Evolutionary conservation across 805 yeast species (phyloP).

Genomic region (Candida sithepensis): DNA sequence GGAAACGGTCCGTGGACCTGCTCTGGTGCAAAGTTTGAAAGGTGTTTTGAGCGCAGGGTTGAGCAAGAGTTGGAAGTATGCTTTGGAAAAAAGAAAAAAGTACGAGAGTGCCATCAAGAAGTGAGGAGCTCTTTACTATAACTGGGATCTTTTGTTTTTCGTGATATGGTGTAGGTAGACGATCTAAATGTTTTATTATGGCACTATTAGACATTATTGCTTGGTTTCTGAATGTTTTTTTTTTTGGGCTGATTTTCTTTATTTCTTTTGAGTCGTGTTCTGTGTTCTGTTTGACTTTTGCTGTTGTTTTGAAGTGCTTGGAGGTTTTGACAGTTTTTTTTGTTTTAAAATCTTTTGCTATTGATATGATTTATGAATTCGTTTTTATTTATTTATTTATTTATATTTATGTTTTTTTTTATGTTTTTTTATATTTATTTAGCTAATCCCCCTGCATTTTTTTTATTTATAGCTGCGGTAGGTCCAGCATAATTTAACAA

Average conservation of each 20-base stretch:
- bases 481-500: background rate
- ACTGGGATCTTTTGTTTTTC: too few species aligned
- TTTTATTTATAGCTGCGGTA: background rate
- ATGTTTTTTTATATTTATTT: background rate
- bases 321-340: background rate
- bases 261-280: background rate
- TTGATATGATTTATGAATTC: background rate
- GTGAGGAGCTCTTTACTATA: too few species aligned
- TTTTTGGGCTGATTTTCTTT: too few species aligned
- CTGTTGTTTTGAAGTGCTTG: too few species aligned
- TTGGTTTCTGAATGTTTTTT: too few species aligned
- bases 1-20: constrained; percentile 63
- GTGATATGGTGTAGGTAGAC: too few species aligned
- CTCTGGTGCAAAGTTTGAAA: constrained; percentile 70
- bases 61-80: constrained; percentile 64
- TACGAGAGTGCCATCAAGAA: constrained; percentile 11
- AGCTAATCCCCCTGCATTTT: too few species aligned
- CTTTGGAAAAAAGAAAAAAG: constrained; percentile 61
- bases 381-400: background rate
- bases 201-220: too few species aligned
- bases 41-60: constrained; percentile 89
- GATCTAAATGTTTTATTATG: too few species aligned
- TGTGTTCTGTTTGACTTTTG: background rate
- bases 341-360: background rate
- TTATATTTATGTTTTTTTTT: background rate